Percentiles rank a stretch among this genome's conserved stretches.
Conservation (phyloP, 768 basidiomycete species). For the Rhodosporidiobolus sp. region DNA sequence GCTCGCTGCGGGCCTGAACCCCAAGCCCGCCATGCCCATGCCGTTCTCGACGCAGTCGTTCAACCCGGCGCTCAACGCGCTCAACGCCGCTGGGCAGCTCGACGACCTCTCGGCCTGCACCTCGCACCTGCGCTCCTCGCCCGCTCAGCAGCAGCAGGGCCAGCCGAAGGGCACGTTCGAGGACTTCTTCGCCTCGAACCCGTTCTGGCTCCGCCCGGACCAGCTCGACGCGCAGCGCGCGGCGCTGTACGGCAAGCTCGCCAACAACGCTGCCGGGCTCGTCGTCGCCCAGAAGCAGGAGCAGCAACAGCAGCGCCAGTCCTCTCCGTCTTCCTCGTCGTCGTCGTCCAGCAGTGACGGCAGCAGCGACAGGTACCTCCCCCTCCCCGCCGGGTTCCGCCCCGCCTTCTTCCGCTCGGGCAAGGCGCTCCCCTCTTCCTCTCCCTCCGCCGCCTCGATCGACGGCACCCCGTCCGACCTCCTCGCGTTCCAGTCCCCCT, state of each 20-base stretch:
- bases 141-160: not conserved
- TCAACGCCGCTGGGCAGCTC: constrained; percentile 13
- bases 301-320: not conserved
- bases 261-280: constrained; percentile 41
- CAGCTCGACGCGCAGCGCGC: constrained; percentile 38
- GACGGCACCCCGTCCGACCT: constrained; percentile 21
- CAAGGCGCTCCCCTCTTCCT: constrained; percentile 33
- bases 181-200: constrained; percentile 44
- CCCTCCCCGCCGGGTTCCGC: constrained; percentile 27
- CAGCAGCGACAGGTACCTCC: constrained; percentile 5
- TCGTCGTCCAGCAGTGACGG: no score
- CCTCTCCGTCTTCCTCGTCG: not conserved
- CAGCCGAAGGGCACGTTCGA: constrained; percentile 26
- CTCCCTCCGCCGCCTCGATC: constrained; percentile 1
- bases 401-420: constrained; percentile 41
- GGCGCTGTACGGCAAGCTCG: constrained; percentile 44
- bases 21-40: constrained; percentile 7
- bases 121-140: constrained; percentile 37
- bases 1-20: constrained; percentile 17
- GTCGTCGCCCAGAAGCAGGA: constrained; percentile 19
- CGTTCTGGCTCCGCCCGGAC: constrained; percentile 37
- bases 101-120: constrained; percentile 35
- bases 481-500: constrained; percentile 57
- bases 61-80: constrained; percentile 39
- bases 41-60: constrained; percentile 22